Percentiles rank a stretch among this genome's conserved stretches.
These are phyloP conservation scores for Aspergillus funiculosus DNA, from an alignment of 495 filamentous ascomycete genomes.

Conservation along the genomic window DNA sequence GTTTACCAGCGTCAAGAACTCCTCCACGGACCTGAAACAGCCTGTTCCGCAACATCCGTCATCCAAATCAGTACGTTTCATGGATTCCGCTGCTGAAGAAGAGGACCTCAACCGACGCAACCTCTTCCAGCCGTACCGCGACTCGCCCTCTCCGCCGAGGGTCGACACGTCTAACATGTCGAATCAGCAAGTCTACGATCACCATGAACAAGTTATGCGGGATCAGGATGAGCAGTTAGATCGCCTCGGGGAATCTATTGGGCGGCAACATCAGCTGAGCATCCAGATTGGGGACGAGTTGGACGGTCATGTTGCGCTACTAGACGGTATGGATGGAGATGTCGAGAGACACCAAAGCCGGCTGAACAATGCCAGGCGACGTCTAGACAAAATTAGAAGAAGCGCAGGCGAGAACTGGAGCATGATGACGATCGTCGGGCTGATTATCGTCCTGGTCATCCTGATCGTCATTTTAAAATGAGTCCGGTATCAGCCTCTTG, in stretches of 20 bases:
- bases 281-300: slow-evolving; percentile 97
- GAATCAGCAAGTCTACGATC: slow-evolving; percentile 82
- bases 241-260: slow-evolving; percentile 72
- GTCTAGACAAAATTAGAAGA: slow-evolving; percentile 62
- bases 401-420: slow-evolving; percentile 75
- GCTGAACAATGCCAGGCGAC: slow-evolving; percentile 64
- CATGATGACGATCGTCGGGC: slow-evolving; percentile 65
- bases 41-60: slow-evolving; percentile 43
- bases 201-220: slow-evolving; percentile 70
- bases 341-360: slow-evolving; percentile 75
- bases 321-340: slow-evolving; percentile 80
- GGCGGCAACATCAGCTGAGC: slow-evolving; percentile 85
- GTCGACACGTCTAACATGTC: slow-evolving; percentile 60
- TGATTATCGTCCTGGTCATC: slow-evolving; percentile 73
- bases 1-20: slow-evolving; percentile 56
- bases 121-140: slow-evolving; percentile 62
- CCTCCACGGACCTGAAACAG: slow-evolving; percentile 41
- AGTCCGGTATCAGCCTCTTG: background rate
- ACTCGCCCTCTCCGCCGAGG: slow-evolving; percentile 54
- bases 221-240: slow-evolving; percentile 95
- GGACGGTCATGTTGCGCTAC: slow-evolving; percentile 77
- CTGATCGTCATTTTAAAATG: slow-evolving; percentile 75
- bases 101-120: slow-evolving; percentile 49
- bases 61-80: slow-evolving; percentile 88
- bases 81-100: slow-evolving; percentile 54